Evolutionary conservation across 192 early-diverging fungal genomes (phyloP), one percentile per base, ranked within the genome.

Genomic region (Linnemannia zychae): DNA sequence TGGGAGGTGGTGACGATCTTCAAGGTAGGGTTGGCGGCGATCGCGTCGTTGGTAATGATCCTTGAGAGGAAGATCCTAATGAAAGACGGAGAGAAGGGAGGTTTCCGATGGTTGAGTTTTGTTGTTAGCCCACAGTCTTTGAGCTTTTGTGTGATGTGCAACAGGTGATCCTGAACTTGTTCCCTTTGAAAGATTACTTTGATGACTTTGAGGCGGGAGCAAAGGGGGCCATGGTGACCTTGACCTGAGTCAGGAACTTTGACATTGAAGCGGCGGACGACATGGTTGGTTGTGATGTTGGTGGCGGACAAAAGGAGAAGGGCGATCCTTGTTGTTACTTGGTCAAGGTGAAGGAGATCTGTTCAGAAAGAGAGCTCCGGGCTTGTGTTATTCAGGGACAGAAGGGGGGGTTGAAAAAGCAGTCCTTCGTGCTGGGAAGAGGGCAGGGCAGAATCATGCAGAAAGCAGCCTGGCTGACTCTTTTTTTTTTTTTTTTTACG

Each of bases 141-240:
- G 44, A 24, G 31, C 40, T 57, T 74, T 52, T 50, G 4, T 16
- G 36, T 4, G 40, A 22, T 57, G 28, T 73, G 18, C 16, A 17
- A 67, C 24, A 11, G 28, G 28, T 28, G 70, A 72, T 44, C 70
- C 37, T 22, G 40, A 28, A 38, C 13, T 1, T 40, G 38, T 44
- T 15, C 38, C n/a, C 1, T 38, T 31, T 73, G 49, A 22, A 73
- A 40, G 9, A 40, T 77, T 91, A 91, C 90, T 88, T 90, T 70
- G 90, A 82, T 17, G 89, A 86, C 74, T 90, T 90, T 63, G 89
- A 87, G 7, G 81, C 50, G 24, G 74, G 44, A n/a, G 87, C 84
- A 67, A 88, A 91, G 49, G 90, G 90, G 24, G 90, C 80, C 73
- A 91, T 75, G 38, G 90, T 80, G 66, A 91, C 88, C 78, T 90